Percentiles rank a stretch among this genome's conserved stretches.
Conservation (phyloP, 805 yeast species). For the Nakazawaea peltata region DNA sequence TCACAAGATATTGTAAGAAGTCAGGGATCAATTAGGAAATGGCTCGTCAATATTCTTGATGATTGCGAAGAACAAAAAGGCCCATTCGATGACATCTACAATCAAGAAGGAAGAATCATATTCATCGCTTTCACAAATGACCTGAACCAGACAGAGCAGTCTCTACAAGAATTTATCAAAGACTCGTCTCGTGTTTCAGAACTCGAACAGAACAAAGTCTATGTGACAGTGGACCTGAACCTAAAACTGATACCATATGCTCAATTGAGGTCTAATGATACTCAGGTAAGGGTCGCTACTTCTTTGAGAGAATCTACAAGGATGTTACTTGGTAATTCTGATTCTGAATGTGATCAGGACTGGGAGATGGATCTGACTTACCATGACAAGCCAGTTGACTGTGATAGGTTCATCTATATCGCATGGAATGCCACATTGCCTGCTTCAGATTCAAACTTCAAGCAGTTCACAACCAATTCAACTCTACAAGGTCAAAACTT, state of each 20-base stretch:
- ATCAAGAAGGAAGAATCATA: conserved; percentile 4
- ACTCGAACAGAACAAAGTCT: too few species aligned
- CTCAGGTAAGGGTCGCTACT: too few species aligned
- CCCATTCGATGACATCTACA: neutral
- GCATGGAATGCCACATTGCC: conserved; percentile 1
- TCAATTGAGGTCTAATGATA: too few species aligned
- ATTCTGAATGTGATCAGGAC: conserved; percentile 9
- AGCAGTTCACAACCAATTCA: neutral
- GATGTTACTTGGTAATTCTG: too few species aligned
- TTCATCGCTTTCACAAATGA: conserved; percentile 6
- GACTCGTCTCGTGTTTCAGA: too few species aligned
- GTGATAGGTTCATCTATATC: conserved; percentile 7
- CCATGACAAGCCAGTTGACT: conserved; percentile 7
- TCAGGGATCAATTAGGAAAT: conserved; percentile 7
- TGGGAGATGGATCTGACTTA: conserved; percentile 3
- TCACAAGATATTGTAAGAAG: neutral
- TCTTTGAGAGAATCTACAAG: too few species aligned
- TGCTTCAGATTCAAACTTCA: neutral
- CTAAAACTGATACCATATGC: too few species aligned
- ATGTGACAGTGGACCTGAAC: too few species aligned
- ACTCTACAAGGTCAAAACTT: neutral
- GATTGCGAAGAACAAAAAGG: conserved; percentile 4
- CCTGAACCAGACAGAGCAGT: too few species aligned
- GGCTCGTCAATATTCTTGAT: conserved; percentile 4
- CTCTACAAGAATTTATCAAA: too few species aligned